Base-by-base conservation (phyloP, 306 rosid species). In the Cucumis cinereus region DNA sequence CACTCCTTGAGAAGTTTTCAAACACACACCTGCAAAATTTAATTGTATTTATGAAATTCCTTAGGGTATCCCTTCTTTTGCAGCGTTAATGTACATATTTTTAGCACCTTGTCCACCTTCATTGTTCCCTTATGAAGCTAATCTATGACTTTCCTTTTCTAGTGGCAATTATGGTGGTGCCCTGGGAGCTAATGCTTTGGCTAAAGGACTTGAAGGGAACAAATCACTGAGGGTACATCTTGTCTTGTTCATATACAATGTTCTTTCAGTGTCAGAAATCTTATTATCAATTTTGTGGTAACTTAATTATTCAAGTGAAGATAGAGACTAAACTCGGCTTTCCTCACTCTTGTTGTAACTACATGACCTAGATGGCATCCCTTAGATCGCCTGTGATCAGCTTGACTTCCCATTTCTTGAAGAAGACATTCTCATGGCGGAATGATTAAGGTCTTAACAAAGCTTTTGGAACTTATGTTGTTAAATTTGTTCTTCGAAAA, bases 81-180 rank as follows among this genome's bases (percentile, higher is more conserved):
- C 53, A 14, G 4, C 38, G 13, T 69, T 43, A 69, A 20, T 26
- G 74, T 45, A 47, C 57, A 23, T 50, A 40, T 26, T 75, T 55
- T 77, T 54, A 22, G 54, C 69, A 16, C 40, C 50, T 78, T 79
- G 30, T 77, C 59, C 84, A 33, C 76, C 30, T 60, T 80, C 68
- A 53, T 47, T 79, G 71, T 78, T 11, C 67, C 47, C 74, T 53
- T 78, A 68, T 49, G 76, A 77, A 73, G 76, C 68, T 62, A 47
- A 73, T 68, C 53, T 77, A 81, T 63, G 59, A 62, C 74, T 23
- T 45, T 47, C 79, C 85, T 16, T 80, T 86, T 75, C 66, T 33
- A 94, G 99, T 86, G 97, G 97, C 86, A 94, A 94, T 83, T 94
- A 94, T 83, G 99, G 99, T 70, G 99, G 97, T 76, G 91, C 99